Evolutionary conservation across 2,329 filamentous ascomycete species (phyloP).

Genomic region (Apiospora pterosperma): DNA sequence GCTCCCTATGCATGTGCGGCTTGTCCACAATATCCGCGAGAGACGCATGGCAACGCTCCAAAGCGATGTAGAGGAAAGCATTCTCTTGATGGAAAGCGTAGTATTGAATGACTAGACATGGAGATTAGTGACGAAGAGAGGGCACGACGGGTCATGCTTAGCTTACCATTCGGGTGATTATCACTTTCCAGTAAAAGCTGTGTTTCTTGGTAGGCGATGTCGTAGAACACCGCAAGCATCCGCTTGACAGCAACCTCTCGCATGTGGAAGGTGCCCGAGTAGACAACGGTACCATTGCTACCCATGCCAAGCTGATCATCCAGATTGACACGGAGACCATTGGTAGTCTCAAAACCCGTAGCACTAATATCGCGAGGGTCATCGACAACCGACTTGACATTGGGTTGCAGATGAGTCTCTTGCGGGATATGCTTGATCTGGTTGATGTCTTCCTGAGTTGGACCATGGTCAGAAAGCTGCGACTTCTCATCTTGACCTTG

Average conservation of each 20-base stretch:
- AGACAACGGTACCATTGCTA: conserved; percentile 96
- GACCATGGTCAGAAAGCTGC: conserved; percentile 29
- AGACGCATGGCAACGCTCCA: conserved; percentile 92
- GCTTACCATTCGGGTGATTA: conserved; percentile 78
- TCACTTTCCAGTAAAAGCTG: conserved; percentile 88
- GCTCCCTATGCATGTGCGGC: conserved; percentile 60
- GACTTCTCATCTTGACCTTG: conserved; percentile 46
- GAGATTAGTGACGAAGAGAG: neutral
- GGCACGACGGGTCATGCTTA: neutral
- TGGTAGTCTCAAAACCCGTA: conserved; percentile 60
- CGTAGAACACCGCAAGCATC: conserved; percentile 94
- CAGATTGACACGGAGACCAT: conserved; percentile 61
- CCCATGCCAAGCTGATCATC: conserved; percentile 69
- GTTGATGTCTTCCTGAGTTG: conserved; percentile 60
- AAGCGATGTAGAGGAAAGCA: conserved; percentile 91
- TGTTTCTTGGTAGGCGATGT: conserved; percentile 92
- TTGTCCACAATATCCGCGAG: conserved; percentile 87
- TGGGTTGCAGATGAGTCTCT: conserved; percentile 54
- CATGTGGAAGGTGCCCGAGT: conserved; percentile 90
- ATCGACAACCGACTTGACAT: conserved; percentile 55
- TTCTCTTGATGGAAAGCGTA: conserved; percentile 86
- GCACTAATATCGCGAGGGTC: conserved; percentile 59
- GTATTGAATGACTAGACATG: conserved; percentile 81
- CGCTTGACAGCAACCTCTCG: conserved; percentile 93
- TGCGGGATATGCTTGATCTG: conserved; percentile 57